Percentiles rank a stretch among this genome's conserved stretches.
These are phyloP conservation scores for Daedalea quercina DNA, from an alignment of 768 basidiomycete genomes.

Conservation along the genomic window DNA sequence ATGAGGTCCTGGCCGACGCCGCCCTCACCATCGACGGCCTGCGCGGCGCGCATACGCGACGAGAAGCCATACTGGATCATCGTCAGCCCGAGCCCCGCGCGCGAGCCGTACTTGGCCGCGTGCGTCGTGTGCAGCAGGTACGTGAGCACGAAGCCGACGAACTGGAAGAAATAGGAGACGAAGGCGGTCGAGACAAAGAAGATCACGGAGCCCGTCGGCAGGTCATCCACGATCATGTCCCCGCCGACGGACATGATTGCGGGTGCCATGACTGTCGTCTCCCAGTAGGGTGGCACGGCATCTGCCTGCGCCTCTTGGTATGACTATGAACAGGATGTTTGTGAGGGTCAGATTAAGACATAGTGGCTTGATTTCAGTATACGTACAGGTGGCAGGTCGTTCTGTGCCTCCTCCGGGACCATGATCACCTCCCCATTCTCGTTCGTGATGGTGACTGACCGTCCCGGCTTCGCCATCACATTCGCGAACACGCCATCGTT, in stretches of 20 bases:
- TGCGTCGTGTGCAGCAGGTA: constrained; percentile 90
- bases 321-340: constrained; percentile 44
- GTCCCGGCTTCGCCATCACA: constrained; percentile 78
- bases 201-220: constrained; percentile 74
- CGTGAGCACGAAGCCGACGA: constrained; percentile 88
- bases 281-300: constrained; percentile 93
- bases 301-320: constrained; percentile 87
- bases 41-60: constrained; percentile 9
- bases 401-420: constrained; percentile 77
- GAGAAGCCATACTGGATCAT: constrained; percentile 88
- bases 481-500: constrained; percentile 97
- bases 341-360: neutral
- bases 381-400: constrained; percentile 81
- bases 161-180: constrained; percentile 95
- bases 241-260: constrained; percentile 37
- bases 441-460: constrained; percentile 35
- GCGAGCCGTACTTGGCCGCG: constrained; percentile 88
- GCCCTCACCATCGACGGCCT: constrained; percentile 8
- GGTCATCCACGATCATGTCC: constrained; percentile 85
- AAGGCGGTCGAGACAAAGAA: constrained; percentile 74
- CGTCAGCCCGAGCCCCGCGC: constrained; percentile 92
- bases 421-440: constrained; percentile 53
- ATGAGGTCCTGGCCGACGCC: constrained; percentile 5
- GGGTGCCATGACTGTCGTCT: constrained; percentile 88
- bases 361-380: neutral